Conservation (phyloP, 208 protist genomes). For the Leishmania gerbilli region DNA sequence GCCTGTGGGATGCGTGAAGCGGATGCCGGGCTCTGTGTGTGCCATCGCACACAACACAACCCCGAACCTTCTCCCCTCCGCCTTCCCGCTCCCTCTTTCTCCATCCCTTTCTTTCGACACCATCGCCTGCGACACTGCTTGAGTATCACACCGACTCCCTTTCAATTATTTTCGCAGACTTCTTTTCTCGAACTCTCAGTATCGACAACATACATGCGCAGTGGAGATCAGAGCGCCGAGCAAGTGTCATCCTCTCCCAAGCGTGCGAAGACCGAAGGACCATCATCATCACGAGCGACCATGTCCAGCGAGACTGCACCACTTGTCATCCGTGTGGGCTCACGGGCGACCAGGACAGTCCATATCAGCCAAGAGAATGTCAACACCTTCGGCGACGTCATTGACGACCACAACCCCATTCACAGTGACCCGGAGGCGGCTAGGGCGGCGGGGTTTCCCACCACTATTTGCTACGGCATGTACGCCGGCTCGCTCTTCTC, state of each 20-base stretch:
- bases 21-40: background rate
- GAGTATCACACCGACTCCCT: background rate
- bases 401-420: slow-evolving; percentile 85
- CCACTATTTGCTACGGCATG: slow-evolving; percentile 79
- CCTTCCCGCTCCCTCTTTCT: background rate
- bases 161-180: background rate
- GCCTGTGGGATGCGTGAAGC: background rate
- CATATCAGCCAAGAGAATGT: slow-evolving; percentile 68
- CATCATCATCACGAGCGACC: background rate
- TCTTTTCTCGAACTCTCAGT: background rate
- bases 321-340: slow-evolving; percentile 60
- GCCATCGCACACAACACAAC: background rate
- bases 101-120: background rate
- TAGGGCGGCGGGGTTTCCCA: slow-evolving; percentile 75
- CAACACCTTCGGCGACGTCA: slow-evolving; percentile 66
- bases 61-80: background rate
- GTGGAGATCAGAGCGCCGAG: background rate
- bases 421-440: slow-evolving; percentile 66
- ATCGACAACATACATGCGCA: slow-evolving; percentile 3
- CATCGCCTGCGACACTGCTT: background rate
- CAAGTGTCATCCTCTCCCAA: background rate
- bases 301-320: slow-evolving; percentile 24
- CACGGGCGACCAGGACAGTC: slow-evolving; percentile 36
- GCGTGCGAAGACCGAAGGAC: background rate
- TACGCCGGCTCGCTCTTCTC: slow-evolving; percentile 84